These are phyloP conservation scores for Botryotinia calthae DNA, from an alignment of 2,329 filamentous ascomycete species.

Conservation along the genomic window DNA sequence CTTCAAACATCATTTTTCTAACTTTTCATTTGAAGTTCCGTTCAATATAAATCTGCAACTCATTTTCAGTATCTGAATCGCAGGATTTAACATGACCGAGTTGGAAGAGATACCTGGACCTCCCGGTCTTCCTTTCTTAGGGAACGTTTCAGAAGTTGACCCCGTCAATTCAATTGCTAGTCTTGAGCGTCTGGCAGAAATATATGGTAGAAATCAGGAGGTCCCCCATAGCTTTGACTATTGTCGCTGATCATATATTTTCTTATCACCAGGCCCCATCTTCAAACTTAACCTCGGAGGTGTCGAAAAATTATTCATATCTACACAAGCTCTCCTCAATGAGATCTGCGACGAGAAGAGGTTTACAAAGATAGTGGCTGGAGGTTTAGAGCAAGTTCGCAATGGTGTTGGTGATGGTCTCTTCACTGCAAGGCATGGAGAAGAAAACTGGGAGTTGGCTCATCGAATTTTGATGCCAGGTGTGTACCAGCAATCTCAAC, in stretches of 20 bases:
- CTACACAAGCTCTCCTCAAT: slow-evolving; percentile 55
- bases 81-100: slow-evolving; percentile 22
- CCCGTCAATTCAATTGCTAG: slow-evolving; percentile 55
- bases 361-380: slow-evolving; percentile 58
- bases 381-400: slow-evolving; percentile 53
- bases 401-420: slow-evolving; percentile 63
- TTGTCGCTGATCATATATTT: neutral
- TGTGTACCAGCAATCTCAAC: neutral
- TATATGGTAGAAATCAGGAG: slow-evolving; percentile 53
- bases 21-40: neutral
- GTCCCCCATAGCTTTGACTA: neutral
- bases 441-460: slow-evolving; percentile 65
- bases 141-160: slow-evolving; percentile 58
- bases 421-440: slow-evolving; percentile 56
- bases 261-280: slow-evolving; percentile 44
- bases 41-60: neutral
- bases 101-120: slow-evolving; percentile 27
- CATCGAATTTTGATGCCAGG: slow-evolving; percentile 61
- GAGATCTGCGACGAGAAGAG: slow-evolving; percentile 62
- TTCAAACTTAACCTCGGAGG: slow-evolving; percentile 54
- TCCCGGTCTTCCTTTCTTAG: slow-evolving; percentile 25
- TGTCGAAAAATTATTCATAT: slow-evolving; percentile 48
- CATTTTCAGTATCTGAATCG: neutral
- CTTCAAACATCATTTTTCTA: neutral
- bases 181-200: slow-evolving; percentile 56